Evolutionary conservation across 2,329 filamentous ascomycete species (phyloP).

Genomic region (Verticillium isaacii): DNA sequence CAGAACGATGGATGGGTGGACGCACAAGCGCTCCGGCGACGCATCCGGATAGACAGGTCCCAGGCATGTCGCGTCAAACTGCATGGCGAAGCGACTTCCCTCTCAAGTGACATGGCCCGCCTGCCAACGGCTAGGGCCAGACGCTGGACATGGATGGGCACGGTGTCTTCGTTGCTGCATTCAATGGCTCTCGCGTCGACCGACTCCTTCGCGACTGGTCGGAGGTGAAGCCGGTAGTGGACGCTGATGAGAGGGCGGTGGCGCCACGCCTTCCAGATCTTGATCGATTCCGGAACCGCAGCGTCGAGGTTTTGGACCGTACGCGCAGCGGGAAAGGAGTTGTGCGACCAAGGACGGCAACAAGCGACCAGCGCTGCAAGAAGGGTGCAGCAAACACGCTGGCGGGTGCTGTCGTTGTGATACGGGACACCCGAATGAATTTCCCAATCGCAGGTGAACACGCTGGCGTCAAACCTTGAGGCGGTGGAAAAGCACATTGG

Average conservation of each 20-base stretch:
- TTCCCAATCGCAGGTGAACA: background rate
- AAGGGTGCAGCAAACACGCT: background rate
- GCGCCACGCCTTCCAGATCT: background rate
- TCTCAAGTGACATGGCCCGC: no score
- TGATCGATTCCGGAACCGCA: background rate
- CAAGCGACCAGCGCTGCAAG: background rate
- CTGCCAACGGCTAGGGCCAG: no score
- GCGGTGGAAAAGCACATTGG: background rate
- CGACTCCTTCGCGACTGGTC: no score
- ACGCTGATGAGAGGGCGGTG: background rate
- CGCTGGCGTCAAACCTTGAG: background rate
- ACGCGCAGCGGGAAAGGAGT: background rate
- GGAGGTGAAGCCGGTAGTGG: background rate
- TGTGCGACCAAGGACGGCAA: background rate
- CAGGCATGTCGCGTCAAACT: no score
- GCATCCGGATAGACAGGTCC: no score
- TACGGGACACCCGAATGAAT: background rate
- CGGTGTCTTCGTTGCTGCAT: no score
- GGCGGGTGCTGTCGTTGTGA: background rate
- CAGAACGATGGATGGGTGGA: no score
- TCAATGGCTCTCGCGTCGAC: no score
- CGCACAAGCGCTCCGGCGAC: no score
- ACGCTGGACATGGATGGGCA: no score
- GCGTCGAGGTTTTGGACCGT: background rate
- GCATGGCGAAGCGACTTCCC: no score